phyloP scores from a whole-genome alignment of 2,329 filamentous ascomycete species.

The Scedosporium dehoogii region DNA sequence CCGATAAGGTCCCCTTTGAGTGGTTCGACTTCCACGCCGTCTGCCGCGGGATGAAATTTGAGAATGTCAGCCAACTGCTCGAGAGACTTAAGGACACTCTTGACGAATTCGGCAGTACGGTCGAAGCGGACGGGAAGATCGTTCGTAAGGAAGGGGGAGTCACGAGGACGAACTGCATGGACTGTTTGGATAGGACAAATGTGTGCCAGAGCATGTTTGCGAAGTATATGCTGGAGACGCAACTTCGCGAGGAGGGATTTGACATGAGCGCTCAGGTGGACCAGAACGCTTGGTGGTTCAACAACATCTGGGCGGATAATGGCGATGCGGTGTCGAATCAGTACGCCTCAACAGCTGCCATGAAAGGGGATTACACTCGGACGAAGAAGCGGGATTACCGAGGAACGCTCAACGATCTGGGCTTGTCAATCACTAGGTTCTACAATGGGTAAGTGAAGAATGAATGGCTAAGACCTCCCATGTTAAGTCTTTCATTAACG shows the following conservation, averaged over 20 bases:
- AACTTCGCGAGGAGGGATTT: conserved; percentile 67
- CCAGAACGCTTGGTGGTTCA: conserved; percentile 84
- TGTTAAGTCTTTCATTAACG: not conserved
- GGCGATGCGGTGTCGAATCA: conserved; percentile 92
- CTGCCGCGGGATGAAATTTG: conserved; percentile 95
- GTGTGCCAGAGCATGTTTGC: conserved; percentile 90
- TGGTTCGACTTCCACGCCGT: conserved; percentile 97
- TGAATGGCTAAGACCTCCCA: not conserved
- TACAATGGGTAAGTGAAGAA: conserved; percentile 49
- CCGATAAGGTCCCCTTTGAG: conserved; percentile 56
- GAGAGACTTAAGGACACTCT: conserved; percentile 59
- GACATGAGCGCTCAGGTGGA: conserved; percentile 66
- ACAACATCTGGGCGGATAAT: conserved; percentile 94
- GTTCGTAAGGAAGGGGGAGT: conserved; percentile 57
- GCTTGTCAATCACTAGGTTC: conserved; percentile 71
- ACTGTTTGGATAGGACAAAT: conserved; percentile 92
- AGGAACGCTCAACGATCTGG: conserved; percentile 83
- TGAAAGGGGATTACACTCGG: conserved; percentile 94
- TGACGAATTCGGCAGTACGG: conserved; percentile 61
- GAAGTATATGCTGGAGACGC: conserved; percentile 68
- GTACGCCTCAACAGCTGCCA: conserved; percentile 87
- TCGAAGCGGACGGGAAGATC: conserved; percentile 36
- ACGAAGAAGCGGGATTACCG: conserved; percentile 85
- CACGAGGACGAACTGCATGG: conserved; percentile 96
- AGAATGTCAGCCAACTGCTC: conserved; percentile 78